These are phyloP conservation scores for Fusarium sp. DNA, from an alignment of 2,329 filamentous ascomycete species.

Conservation along the genomic window DNA sequence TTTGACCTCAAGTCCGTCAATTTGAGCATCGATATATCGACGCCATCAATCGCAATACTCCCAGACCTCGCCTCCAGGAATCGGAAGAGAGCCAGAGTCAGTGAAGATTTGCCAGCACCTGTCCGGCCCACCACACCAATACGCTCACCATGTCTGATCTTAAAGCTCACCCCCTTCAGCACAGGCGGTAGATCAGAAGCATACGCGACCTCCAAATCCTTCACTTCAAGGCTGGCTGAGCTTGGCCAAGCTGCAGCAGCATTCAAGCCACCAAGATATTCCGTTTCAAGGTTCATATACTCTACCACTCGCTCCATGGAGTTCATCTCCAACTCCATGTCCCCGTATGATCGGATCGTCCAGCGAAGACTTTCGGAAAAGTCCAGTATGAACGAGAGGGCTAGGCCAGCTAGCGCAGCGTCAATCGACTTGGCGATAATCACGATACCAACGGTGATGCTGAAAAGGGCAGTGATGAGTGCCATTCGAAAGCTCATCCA, in stretches of 20 bases:
- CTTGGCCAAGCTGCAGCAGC: slow-evolving; percentile 79
- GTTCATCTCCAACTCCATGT: slow-evolving; percentile 81
- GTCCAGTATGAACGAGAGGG: slow-evolving; percentile 76
- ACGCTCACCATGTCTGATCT: slow-evolving; percentile 71
- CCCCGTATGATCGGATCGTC: slow-evolving; percentile 73
- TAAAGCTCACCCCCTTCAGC: slow-evolving; percentile 74
- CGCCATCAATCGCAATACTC: slow-evolving; percentile 74
- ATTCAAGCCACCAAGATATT: slow-evolving; percentile 69
- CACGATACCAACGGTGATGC: slow-evolving; percentile 69
- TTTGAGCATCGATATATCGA: slow-evolving; percentile 77
- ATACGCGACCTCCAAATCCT: slow-evolving; percentile 77
- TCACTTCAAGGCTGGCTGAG: slow-evolving; percentile 75
- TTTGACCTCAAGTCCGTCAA: slow-evolving; percentile 75
- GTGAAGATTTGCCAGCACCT: slow-evolving; percentile 79
- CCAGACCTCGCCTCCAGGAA: slow-evolving; percentile 76
- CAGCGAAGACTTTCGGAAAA: slow-evolving; percentile 72
- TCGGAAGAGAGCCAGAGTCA: slow-evolving; percentile 79
- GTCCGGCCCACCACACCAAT: slow-evolving; percentile 80
- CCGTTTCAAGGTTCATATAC: slow-evolving; percentile 74
- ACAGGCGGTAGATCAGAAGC: slow-evolving; percentile 76
- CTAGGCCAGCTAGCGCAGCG: slow-evolving; percentile 77
- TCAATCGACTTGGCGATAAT: slow-evolving; percentile 72
- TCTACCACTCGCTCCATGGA: slow-evolving; percentile 80
- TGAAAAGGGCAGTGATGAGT: slow-evolving; percentile 74
- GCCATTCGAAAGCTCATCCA: slow-evolving; percentile 81